Conservation (phyloP, 2,329 filamentous ascomycete genomes). For the Ascochyta lentis region DNA sequence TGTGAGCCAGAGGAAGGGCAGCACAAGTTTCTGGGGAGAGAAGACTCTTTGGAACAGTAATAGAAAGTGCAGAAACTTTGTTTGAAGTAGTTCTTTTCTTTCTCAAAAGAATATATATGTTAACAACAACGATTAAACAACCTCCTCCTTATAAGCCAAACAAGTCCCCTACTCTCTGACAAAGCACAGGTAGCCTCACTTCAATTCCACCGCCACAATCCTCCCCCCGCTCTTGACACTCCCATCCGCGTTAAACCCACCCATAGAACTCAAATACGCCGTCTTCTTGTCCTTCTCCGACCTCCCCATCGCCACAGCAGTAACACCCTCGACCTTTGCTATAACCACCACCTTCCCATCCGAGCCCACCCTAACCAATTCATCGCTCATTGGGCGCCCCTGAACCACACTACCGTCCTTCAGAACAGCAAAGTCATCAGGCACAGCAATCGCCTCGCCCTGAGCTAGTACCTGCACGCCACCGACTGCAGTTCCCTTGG, state of each 20-base stretch:
- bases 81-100: no score
- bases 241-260: constrained; percentile 30
- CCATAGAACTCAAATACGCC: constrained; percentile 34
- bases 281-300: constrained; percentile 19
- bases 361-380: constrained; percentile 10
- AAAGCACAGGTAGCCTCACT: neutral
- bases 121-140: no score
- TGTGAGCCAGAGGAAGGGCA: no score
- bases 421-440: constrained; percentile 32
- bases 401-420: constrained; percentile 24
- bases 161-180: no score
- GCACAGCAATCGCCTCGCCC: constrained; percentile 2
- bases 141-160: no score
- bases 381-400: constrained; percentile 16
- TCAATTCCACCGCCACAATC: constrained; percentile 26
- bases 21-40: no score
- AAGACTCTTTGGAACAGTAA: no score
- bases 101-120: no score
- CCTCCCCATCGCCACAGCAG: constrained; percentile 25
- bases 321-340: constrained; percentile 23
- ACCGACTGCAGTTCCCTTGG: constrained; percentile 10
- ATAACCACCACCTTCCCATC: constrained; percentile 19
- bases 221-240: constrained; percentile 30
- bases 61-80: no score
- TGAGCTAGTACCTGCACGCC: constrained; percentile 11